Percentiles rank a stretch among this genome's conserved stretches.
Evolutionary conservation across 2,329 filamentous ascomycete species (phyloP).

Genomic region (Colletotrichum australisinense): DNA sequence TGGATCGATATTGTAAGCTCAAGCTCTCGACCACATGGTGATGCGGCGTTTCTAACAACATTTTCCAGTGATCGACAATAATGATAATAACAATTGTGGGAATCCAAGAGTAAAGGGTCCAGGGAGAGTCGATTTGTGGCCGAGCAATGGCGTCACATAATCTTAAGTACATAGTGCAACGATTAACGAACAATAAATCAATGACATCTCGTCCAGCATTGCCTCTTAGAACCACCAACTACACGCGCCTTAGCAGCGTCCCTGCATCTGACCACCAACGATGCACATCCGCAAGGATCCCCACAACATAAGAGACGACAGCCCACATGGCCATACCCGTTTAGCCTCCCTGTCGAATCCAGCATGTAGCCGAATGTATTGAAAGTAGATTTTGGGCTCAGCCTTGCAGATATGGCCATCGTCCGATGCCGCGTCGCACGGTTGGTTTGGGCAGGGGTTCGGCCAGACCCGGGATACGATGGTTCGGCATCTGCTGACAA

Average conservation of each 20-base stretch:
- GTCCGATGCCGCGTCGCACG: background rate
- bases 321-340: background rate
- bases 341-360: background rate
- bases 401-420: slow-evolving; percentile 9
- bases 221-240: background rate
- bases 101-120: background rate
- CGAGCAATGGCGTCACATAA: background rate
- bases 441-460: background rate
- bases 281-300: background rate
- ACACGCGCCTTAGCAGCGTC: background rate
- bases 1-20: slow-evolving; percentile 64
- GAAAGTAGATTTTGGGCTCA: background rate
- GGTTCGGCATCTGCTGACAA: slow-evolving; percentile 22
- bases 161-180: slow-evolving; percentile 10
- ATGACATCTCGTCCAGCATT: background rate
- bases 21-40: background rate
- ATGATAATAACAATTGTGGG: background rate
- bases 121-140: background rate
- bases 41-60: background rate
- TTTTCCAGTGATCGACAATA: slow-evolving; percentile 4
- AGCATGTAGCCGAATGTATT: background rate
- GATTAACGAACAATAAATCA: slow-evolving; percentile 25
- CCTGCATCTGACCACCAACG: background rate
- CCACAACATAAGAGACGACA: slow-evolving; percentile 9
- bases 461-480: slow-evolving; percentile 13